Evolutionary conservation across 2,329 filamentous ascomycete genomes (phyloP), one percentile per base, ranked within the genome.

Genomic region (Ceratocystis smalleyi): DNA sequence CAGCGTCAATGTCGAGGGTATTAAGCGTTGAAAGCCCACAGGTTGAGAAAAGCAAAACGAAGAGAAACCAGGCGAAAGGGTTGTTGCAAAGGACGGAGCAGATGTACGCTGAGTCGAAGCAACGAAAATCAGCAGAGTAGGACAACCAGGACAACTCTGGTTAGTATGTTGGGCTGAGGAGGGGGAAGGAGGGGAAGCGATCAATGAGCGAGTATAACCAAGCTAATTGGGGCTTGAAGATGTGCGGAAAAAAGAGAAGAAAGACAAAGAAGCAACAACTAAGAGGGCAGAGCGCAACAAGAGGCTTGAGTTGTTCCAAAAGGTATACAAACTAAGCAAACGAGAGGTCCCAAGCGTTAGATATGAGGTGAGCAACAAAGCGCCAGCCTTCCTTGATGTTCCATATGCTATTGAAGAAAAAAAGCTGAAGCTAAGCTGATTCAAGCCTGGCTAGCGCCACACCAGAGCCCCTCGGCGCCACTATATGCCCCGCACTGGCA

Each of bases 391-490:
- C 24, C 54, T 35, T 57, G 24, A 57, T 57, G 30, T 57, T 57
- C 54, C 54, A 57, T 57, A 30, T n/a, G 7, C 27, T 35, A 61
- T 61, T 24, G 43, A 61, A 61, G 43, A 60, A 60, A 61, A 61
- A 61, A 57, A 57, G 24, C 27, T n/a, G 54, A 57, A 63, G 61
- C 43, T 32, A 47, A 47, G 60, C 24, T 60, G 27, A 30, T 24
- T 51, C 27, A 57, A n/a, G 27, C 24, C 54, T n/a, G 7, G 24
- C 19, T 15, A 7, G 5, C 43, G 64, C 64, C 60, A 59, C 60
- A 65, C 4, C 1, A 59, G 30, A 51, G 32, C 64, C 64, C 64
- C 63, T 61, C 63, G 63, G 57, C 61, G 62, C 62, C 51, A 65
- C 64, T 22, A 10, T 32, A 35, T 64, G 62, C 35, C 51, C 51